Conservation (phyloP, 169 alveolate species). For the Eimeria brunetti region DNA sequence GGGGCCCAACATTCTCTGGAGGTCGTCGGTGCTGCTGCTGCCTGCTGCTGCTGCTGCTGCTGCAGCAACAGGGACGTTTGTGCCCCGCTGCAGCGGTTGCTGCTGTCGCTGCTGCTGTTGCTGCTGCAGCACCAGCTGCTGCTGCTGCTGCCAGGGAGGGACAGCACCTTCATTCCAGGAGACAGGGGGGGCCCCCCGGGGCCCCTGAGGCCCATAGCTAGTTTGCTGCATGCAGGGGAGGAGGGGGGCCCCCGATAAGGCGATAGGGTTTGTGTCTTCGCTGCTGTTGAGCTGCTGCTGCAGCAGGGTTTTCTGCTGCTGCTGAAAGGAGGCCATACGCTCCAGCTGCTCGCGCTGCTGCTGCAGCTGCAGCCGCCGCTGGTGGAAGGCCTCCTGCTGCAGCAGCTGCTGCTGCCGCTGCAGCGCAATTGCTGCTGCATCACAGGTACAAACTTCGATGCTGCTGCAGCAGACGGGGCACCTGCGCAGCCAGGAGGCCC, state of each 20-base stretch:
- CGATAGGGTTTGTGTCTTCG: neutral
- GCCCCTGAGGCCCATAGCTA: neutral
- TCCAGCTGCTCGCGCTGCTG: slow-evolving; percentile 45
- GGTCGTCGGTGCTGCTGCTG: slow-evolving; percentile 13
- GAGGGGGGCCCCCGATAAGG: neutral
- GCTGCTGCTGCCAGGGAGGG: slow-evolving; percentile 42
- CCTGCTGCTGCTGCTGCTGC: slow-evolving; percentile 49
- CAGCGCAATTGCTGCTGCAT: slow-evolving; percentile 48
- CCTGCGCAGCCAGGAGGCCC: slow-evolving; percentile 35
- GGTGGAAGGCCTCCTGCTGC: slow-evolving; percentile 19
- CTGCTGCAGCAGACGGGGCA: slow-evolving; percentile 66
- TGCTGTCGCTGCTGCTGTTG: slow-evolving; percentile 39
- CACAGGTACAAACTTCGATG: neutral
- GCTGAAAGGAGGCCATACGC: neutral
- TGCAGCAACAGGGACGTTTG: neutral
- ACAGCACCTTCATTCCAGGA: neutral
- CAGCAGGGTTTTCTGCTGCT: slow-evolving; percentile 26
- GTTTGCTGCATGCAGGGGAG: neutral
- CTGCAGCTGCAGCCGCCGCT: slow-evolving; percentile 15
- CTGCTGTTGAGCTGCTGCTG: slow-evolving; percentile 29
- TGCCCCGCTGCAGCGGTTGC: neutral
- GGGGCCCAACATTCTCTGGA: slow-evolving; percentile 18
- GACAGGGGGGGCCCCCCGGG: neutral
- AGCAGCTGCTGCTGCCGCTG: slow-evolving; percentile 29
- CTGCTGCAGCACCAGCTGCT: slow-evolving; percentile 13